These are phyloP conservation scores for Leccinum fuscescens DNA, from an alignment of 1,284 basidiomycete species.

Conservation along the genomic window DNA sequence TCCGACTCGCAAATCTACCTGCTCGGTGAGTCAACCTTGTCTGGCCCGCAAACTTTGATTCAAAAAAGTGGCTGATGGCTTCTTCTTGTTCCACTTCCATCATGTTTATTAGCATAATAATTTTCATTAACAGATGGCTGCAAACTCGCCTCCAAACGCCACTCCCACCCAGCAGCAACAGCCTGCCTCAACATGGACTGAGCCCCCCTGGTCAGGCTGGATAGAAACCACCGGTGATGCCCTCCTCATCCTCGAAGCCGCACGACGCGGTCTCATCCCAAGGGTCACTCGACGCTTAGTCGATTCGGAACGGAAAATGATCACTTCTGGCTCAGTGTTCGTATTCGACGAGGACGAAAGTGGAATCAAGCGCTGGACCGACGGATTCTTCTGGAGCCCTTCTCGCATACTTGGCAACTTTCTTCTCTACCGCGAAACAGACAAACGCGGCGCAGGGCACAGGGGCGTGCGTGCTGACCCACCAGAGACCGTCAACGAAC, in stretches of 20 bases:
- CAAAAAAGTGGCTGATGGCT: constrained; percentile 37
- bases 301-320: constrained; percentile 90
- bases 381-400: constrained; percentile 92
- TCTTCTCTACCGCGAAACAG: constrained; percentile 89
- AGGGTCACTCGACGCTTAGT: constrained; percentile 92
- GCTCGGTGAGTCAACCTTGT: constrained; percentile 62
- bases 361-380: constrained; percentile 98
- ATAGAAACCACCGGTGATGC: constrained; percentile 96
- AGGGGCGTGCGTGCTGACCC: constrained; percentile 47
- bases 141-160: constrained; percentile 30
- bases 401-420: constrained; percentile 92
- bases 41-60: constrained; percentile 54
- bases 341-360: constrained; percentile 98
- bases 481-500: constrained; percentile 32
- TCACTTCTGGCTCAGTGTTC: constrained; percentile 92
- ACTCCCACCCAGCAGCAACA: constrained; percentile 19
- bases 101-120: constrained; percentile 17
- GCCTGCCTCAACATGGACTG: constrained; percentile 57
- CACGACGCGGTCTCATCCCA: constrained; percentile 85
- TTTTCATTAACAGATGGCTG: constrained; percentile 34
- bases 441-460: constrained; percentile 70
- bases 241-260: constrained; percentile 93
- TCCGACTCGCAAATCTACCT: constrained; percentile 52
- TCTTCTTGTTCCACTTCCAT: constrained; percentile 22
- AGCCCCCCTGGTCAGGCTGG: constrained; percentile 88